Conservation (phyloP, 2,329 filamentous ascomycete species). For the Neofusicoccum cordaticola region DNA sequence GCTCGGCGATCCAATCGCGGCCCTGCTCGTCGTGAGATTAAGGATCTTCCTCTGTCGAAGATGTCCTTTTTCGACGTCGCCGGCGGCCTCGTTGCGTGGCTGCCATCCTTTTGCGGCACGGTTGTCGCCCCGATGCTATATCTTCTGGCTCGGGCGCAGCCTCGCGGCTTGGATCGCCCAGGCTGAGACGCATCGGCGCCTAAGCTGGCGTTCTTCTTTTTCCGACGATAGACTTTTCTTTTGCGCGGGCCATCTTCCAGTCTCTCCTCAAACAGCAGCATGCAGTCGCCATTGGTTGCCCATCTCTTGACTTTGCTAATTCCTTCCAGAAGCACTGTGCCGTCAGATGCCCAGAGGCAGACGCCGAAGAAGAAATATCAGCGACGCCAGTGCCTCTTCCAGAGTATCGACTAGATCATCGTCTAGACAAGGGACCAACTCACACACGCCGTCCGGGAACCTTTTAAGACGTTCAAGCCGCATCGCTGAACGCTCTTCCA, state of each 20-base stretch:
- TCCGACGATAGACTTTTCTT: slow-evolving; percentile 12
- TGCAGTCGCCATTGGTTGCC: slow-evolving; percentile 17
- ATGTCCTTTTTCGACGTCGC: slow-evolving; percentile 7
- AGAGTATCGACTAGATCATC: slow-evolving; percentile 18
- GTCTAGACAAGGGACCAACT: slow-evolving; percentile 14
- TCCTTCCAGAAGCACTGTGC: slow-evolving; percentile 14
- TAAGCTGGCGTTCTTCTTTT: slow-evolving; percentile 13
- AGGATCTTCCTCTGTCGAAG: neutral
- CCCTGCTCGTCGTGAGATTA: slow-evolving; percentile 4
- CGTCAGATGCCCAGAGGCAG: slow-evolving; percentile 19
- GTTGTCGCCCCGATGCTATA: slow-evolving; percentile 6
- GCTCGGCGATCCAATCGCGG: neutral
- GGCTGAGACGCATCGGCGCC: slow-evolving; percentile 18
- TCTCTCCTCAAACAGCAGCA: slow-evolving; percentile 17
- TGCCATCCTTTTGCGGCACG: slow-evolving; percentile 7
- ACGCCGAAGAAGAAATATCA: slow-evolving; percentile 19
- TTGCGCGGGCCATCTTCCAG: slow-evolving; percentile 15
- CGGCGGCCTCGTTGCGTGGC: neutral
- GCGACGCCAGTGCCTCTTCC: slow-evolving; percentile 16
- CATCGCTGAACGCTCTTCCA: slow-evolving; percentile 18
- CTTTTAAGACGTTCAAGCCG: slow-evolving; percentile 19
- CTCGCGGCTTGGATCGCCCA: slow-evolving; percentile 7
- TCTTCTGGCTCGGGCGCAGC: slow-evolving; percentile 11
- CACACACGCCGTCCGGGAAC: neutral
- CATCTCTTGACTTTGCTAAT: slow-evolving; percentile 14